phyloP scores from a whole-genome alignment of 306 rosid genomes.

The Spatholobus suberectus region DNA sequence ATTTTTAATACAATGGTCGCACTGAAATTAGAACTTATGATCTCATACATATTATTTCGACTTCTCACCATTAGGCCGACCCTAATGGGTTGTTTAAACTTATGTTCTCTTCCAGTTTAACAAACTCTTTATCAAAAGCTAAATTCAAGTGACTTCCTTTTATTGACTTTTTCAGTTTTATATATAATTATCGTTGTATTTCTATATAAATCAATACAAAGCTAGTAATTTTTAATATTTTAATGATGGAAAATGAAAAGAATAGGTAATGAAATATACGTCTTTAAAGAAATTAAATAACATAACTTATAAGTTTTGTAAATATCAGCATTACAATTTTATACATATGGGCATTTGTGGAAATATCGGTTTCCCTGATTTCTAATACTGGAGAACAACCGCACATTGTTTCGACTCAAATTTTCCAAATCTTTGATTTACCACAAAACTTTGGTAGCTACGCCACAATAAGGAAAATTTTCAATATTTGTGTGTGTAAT shows the following conservation, averaged over 20 bases:
- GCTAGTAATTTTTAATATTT: not conserved
- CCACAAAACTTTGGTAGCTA: not conserved
- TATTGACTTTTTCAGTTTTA: not conserved
- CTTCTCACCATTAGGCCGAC: too few relatives aligned
- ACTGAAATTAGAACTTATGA: too few relatives aligned
- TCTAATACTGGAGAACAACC: not conserved
- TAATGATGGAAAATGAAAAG: not conserved
- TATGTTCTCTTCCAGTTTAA: not conserved
- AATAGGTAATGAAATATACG: not conserved
- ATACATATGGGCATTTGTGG: not conserved
- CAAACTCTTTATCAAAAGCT: not conserved
- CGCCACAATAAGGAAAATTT: not conserved
- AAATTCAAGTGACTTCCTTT: not conserved
- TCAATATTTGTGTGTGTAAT: not conserved
- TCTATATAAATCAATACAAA: not conserved
- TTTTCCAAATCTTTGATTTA: not conserved
- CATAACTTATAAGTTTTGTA: not conserved
- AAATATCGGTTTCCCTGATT: not conserved
- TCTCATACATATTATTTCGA: too few relatives aligned
- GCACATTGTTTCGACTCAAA: conserved; percentile 29
- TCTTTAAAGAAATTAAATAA: not conserved
- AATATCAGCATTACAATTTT: not conserved
- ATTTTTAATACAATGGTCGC: too few relatives aligned
- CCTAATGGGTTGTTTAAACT: too few relatives aligned
- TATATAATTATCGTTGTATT: not conserved